Base-by-base conservation (phyloP, 352 stramenopile genomes). In the Globisporangium abappressorium region DNA sequence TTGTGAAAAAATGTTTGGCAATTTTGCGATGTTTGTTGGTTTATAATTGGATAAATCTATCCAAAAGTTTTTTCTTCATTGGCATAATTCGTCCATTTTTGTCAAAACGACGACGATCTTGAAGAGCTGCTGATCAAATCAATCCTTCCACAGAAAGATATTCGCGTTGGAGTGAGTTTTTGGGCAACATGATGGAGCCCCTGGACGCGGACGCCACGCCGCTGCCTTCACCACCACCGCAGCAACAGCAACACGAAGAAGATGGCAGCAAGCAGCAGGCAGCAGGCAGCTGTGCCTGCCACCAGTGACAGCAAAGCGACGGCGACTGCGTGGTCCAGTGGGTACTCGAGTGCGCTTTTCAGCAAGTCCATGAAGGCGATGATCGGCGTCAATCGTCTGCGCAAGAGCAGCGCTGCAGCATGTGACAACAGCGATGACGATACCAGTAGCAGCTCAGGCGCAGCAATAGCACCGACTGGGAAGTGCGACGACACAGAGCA, bases 341-440 rank as follows among this genome's bases (percentile, higher is more conserved):
- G 57, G 46, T 87, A 86, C 66, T 85, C 81, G 49, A 80, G 67
- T 15, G 70, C 70, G 36, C 73, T 90, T 20, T 47, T 47, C 12
- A 71, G 71, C 22, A 88, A 81, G 59, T 90, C 82, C 38, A 76
- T 89, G 69, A 74, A 74, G 62, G 81, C 74, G 56, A 90, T 90
- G 66, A 88, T 90, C 43, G 46, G 67, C 14, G 61, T 58, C n/a
- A 71, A 57, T 51, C 69, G 69, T 8, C 46, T 71, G 30, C 59
- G 57, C 14, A 62, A 61, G 20, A 41, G 38, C 14, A 64, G 15
- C 14, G 1, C 14, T 8, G 41, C 38, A 4, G 24, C 22, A 0
- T n/a, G 33, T 26, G 46, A 55, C 43, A 49, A 14, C 60, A 61
- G 65, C 11, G 46, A 18, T 2, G 18, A 34, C 5, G 14, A 43